Percentiles rank a stretch among this genome's conserved stretches.
These are phyloP conservation scores for Pestalotiopsis sp. DNA, from an alignment of 2,329 filamentous ascomycete genomes.

Conservation along the genomic window DNA sequence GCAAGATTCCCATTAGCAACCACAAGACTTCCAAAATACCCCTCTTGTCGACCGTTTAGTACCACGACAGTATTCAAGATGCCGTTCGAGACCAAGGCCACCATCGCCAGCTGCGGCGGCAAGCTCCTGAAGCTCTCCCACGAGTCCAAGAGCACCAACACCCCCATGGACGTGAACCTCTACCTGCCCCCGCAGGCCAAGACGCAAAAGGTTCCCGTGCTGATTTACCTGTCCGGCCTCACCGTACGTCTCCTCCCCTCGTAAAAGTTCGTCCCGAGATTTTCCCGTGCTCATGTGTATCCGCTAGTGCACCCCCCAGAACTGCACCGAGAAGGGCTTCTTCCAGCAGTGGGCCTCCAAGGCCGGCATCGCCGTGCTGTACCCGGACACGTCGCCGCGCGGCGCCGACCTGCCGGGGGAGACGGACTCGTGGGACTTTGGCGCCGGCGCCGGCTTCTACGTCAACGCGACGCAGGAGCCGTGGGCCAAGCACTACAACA, in stretches of 20 bases:
- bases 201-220: constrained; percentile 71
- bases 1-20: neutral
- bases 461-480: constrained; percentile 78
- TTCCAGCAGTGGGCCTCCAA: constrained; percentile 80
- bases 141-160: constrained; percentile 73
- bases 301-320: constrained; percentile 78
- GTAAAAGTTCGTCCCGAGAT: neutral
- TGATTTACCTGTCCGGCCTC: constrained; percentile 91
- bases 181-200: constrained; percentile 77
- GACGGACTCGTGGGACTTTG: constrained; percentile 89
- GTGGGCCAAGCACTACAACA: constrained; percentile 79
- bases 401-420: constrained; percentile 81
- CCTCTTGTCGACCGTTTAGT: neutral
- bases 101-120: constrained; percentile 89
- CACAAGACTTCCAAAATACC: neutral
- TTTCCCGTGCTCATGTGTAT: neutral
- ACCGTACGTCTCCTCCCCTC: constrained; percentile 43
- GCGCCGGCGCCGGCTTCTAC: constrained; percentile 91
- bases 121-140: constrained; percentile 94
- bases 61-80: constrained; percentile 46
- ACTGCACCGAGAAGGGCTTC: constrained; percentile 81
- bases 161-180: constrained; percentile 90
- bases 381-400: constrained; percentile 91
- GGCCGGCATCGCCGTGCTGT: constrained; percentile 87
- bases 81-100: constrained; percentile 86